These are phyloP conservation scores for Nannochloris sp. DNA, from an alignment of 139 green algal species.

Conservation along the genomic window DNA sequence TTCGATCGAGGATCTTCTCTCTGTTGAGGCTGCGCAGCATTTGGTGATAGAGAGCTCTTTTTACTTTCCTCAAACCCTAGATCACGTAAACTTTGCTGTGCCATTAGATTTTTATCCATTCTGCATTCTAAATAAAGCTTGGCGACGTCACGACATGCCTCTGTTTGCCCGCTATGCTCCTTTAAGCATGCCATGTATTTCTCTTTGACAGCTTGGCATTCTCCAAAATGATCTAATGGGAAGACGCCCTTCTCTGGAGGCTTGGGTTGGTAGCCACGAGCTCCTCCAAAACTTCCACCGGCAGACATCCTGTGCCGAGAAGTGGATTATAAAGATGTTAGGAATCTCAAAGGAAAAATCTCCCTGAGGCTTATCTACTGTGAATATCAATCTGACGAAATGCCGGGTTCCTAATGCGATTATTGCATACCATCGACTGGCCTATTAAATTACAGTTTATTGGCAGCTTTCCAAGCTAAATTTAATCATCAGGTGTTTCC, in stretches of 20 bases:
- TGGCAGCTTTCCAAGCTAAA: no score
- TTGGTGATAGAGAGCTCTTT: not conserved
- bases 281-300: conserved; percentile 56
- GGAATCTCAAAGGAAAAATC: not conserved
- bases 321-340: not conserved
- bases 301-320: conserved; percentile 10
- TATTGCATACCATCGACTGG: no score
- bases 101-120: conserved; percentile 87
- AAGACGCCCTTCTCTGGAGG: conserved; percentile 95
- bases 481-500: no score
- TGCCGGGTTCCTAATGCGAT: no score
- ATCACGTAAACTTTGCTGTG: conserved; percentile 56
- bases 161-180: conserved; percentile 41
- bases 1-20: conserved; percentile 2
- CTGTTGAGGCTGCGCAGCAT: not conserved
- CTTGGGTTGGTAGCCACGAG: conserved; percentile 45
- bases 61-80: conserved; percentile 53
- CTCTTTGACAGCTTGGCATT: conserved; percentile 80
- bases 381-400: no score
- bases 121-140: conserved; percentile 83
- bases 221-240: conserved; percentile 90
- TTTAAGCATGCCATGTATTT: conserved; percentile 78
- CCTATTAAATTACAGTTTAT: no score
- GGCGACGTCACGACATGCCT: conserved; percentile 57
- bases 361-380: no score